phyloP scores from a whole-genome alignment of 768 basidiomycete genomes.

The Agaricus subrufescens region DNA sequence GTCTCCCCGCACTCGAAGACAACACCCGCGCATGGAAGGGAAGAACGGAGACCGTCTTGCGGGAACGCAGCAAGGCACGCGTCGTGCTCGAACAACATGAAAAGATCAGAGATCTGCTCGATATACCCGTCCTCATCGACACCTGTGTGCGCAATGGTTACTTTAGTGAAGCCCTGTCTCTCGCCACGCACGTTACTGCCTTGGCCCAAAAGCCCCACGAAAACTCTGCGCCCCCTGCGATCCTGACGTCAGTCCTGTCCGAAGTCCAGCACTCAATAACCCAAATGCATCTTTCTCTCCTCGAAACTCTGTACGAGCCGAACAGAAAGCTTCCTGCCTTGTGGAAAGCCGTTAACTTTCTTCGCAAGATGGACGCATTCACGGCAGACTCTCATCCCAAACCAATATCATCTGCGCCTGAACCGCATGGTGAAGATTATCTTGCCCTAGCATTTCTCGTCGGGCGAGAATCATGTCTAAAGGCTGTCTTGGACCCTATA shows the following conservation, averaged over 20 bases:
- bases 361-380: constrained; percentile 78
- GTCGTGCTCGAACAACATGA: constrained; percentile 93
- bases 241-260: constrained; percentile 57
- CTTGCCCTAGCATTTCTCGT: constrained; percentile 85
- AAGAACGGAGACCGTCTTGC: constrained; percentile 69
- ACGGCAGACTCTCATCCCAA: constrained; percentile 12
- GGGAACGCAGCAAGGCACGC: constrained; percentile 68
- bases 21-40: constrained; percentile 68
- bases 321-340: constrained; percentile 81
- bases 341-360: constrained; percentile 86
- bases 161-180: constrained; percentile 87
- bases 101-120: constrained; percentile 87
- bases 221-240: constrained; percentile 29
- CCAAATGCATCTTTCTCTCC: constrained; percentile 74
- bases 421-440: constrained; percentile 55
- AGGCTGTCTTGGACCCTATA: constrained; percentile 48
- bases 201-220: constrained; percentile 27
- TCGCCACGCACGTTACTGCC: constrained; percentile 65
- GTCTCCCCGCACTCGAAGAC: constrained; percentile 75
- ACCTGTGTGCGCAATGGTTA: constrained; percentile 91
- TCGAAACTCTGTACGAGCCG: constrained; percentile 76
- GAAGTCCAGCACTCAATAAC: constrained; percentile 66
- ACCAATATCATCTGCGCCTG: neutral
- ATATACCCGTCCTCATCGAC: constrained; percentile 86
- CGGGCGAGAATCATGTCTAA: constrained; percentile 58